Base-by-base conservation (phyloP, 1,284 basidiomycete genomes). In the Phenoliferia sp. region DNA sequence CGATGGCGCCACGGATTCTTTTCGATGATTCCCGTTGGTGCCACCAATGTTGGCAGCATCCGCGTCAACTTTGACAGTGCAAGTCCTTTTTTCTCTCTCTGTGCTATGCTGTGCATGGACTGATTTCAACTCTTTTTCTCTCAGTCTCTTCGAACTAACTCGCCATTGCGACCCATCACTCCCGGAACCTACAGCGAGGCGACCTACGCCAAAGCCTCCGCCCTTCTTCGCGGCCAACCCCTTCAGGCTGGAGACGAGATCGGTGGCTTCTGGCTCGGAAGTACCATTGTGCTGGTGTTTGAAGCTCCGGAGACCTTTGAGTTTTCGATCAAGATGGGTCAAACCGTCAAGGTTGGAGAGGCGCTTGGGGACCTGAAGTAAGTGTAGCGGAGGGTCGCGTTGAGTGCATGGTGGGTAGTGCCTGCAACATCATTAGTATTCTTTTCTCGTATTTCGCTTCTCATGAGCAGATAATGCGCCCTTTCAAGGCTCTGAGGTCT, bases 31-130 rank as follows among this genome's bases (percentile, higher is more conserved):
- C 95, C 95, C 16, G 94, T 99, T 33, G 96, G 95, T 17, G 95
- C 96, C 2, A 98, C 95, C 28, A 99, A 99, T 78, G 96, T 99
- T 65, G 95, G 95, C 12, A 92, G 90, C 71, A 99, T 99, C 81
- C 88, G 88, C 71, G 86, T 99, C 79, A 95, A 97, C 80, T 99
- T 99, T 80, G 96, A 99, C 80, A 84, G 88, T 76, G 90, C 89
- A 61, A 69, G 84, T 73, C 22, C 67, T 67, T 28, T 33, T 33
- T 31, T 12, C 50, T 31, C 12, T 2, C 33, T 34, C 35, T n/a
- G n/a, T n/a, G n/a, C 36, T 50, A 35, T 1, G 62, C 36, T 16
- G 4, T 36, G 33, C 50, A 16, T 28, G 80, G 94, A 98, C 81
- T 84, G 89, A 77, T 89, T 88, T 62, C 69, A 84, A n/a, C n/a